A percentile compares a stretch with the other conserved stretches of the same genome.
These are phyloP conservation scores for Pilaira anomala DNA, from an alignment of 192 early-diverging fungal species.

Conservation along the genomic window DNA sequence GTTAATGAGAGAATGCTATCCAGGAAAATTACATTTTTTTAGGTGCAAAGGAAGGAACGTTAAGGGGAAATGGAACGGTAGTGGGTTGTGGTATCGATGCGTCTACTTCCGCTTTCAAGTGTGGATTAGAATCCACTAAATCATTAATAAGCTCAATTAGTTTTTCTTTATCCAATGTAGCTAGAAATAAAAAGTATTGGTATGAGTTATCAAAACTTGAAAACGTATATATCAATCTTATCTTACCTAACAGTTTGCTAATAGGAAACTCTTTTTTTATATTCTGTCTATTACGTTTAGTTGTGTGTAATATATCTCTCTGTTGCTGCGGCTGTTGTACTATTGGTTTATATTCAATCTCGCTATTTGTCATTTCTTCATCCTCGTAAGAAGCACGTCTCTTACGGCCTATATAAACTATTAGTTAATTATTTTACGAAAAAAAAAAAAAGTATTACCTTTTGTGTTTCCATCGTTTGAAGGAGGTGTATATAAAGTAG, in stretches of 20 bases:
- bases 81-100: conserved; percentile 75
- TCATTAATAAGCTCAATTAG: conserved; percentile 71
- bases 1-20: no score
- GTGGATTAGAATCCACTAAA: conserved; percentile 72
- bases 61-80: conserved; percentile 52
- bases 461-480: not conserved
- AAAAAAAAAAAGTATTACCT: conserved; percentile 12
- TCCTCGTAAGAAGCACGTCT: conserved; percentile 34
- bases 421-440: not conserved
- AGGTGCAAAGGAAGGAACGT: no score
- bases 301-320: not conserved
- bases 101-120: conserved; percentile 64
- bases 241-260: conserved; percentile 32
- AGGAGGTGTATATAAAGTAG: conserved; percentile 22
- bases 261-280: conserved; percentile 33
- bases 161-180: conserved; percentile 66
- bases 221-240: not conserved
- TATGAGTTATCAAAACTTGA: not conserved
- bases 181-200: conserved; percentile 26
- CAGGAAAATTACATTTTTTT: no score
- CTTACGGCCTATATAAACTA: conserved; percentile 38
- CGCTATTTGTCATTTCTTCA: conserved; percentile 20
- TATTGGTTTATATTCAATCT: not conserved
- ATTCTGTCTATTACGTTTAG: conserved; percentile 36
- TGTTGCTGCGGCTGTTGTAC: not conserved